These are phyloP conservation scores for Mycena olivaceomarginata DNA, from an alignment of 768 basidiomycete species.

Conservation along the genomic window DNA sequence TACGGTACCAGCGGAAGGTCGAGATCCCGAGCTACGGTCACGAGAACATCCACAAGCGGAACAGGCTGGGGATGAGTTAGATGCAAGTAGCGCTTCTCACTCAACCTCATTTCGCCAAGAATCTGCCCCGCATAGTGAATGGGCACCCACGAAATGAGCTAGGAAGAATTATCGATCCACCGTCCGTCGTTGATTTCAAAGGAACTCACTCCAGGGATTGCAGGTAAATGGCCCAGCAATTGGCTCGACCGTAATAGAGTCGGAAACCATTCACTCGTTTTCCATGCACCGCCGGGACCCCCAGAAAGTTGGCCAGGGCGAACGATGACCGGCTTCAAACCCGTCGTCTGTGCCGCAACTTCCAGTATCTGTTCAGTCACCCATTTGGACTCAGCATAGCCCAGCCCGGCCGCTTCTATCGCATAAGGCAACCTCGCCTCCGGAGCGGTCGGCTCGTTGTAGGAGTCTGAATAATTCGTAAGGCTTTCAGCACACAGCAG, in stretches of 20 bases:
- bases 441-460: neutral
- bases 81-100: slow-evolving; percentile 4
- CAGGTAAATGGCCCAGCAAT: slow-evolving; percentile 54
- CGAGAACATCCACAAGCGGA: neutral
- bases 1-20: slow-evolving; percentile 14
- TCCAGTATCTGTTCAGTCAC: slow-evolving; percentile 61
- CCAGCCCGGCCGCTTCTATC: slow-evolving; percentile 51
- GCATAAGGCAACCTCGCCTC: slow-evolving; percentile 49
- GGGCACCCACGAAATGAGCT: slow-evolving; percentile 53
- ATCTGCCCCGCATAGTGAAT: slow-evolving; percentile 31
- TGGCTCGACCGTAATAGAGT: slow-evolving; percentile 54
- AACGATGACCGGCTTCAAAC: slow-evolving; percentile 54
- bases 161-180: neutral
- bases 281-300: slow-evolving; percentile 59
- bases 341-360: slow-evolving; percentile 49
- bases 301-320: slow-evolving; percentile 64
- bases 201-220: slow-evolving; percentile 51
- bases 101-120: neutral
- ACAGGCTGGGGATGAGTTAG: slow-evolving; percentile 16
- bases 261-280: slow-evolving; percentile 63
- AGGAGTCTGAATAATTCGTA: too few species aligned
- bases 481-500: too few species aligned
- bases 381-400: slow-evolving; percentile 66
- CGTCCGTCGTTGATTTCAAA: neutral
- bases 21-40: neutral